A percentile compares a stretch with the other conserved stretches of the same genome.
phyloP scores from a whole-genome alignment of 495 filamentous ascomycete species.

The Melanomma pulvis-pyrius region DNA sequence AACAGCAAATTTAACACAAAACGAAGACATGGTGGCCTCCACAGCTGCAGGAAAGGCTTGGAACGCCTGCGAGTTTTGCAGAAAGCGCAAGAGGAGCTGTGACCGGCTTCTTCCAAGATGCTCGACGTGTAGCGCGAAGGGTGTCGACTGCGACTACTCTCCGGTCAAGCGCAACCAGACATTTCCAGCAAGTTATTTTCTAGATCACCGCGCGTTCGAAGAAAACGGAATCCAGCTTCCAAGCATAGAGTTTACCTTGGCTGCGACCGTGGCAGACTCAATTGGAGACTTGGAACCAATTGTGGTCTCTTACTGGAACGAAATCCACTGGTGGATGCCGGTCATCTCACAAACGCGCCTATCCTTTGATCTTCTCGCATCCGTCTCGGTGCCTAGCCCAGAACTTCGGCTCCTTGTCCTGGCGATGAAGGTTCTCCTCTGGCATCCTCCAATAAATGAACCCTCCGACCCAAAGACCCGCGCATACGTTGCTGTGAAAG shows the following conservation, averaged over 20 bases:
- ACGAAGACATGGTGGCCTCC: background rate
- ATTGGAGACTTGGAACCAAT: background rate
- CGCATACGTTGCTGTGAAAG: background rate
- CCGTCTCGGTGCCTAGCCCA: background rate
- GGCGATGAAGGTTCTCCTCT: background rate
- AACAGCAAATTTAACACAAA: too few relatives aligned
- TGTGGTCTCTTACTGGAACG: background rate
- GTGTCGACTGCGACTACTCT: background rate
- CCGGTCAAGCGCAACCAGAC: background rate
- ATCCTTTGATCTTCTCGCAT: background rate
- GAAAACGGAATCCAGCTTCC: background rate
- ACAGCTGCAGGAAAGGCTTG: background rate
- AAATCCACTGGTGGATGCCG: background rate
- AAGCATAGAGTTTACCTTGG: background rate
- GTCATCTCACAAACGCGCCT: background rate
- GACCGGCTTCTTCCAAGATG: background rate
- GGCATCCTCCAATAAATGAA: background rate
- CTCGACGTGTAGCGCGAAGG: background rate
- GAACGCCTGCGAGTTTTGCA: background rate
- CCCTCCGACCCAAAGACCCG: background rate
- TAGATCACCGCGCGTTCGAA: background rate
- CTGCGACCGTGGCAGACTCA: background rate
- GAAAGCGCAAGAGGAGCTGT: background rate
- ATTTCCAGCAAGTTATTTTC: background rate
- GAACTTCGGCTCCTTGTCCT: background rate